Conservation (phyloP, 2,329 filamentous ascomycete species). For the Fusarium sp. region DNA sequence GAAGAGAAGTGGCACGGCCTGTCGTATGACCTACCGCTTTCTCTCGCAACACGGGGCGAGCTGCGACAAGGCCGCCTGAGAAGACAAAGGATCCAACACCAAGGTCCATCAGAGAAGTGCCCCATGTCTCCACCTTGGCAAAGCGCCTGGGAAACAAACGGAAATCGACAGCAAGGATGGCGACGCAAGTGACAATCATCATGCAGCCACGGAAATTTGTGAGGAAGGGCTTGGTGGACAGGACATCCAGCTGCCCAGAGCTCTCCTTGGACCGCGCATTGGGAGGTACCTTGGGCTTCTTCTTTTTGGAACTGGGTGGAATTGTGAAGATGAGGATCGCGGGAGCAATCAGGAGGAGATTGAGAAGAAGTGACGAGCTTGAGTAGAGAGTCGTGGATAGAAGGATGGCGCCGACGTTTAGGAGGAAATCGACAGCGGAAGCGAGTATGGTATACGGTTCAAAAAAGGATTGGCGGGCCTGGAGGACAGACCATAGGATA, state of each 20-base stretch:
- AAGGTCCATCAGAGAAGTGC: slow-evolving; percentile 98
- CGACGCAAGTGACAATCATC: slow-evolving; percentile 88
- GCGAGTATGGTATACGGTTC: slow-evolving; percentile 73
- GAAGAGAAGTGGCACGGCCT: slow-evolving; percentile 59
- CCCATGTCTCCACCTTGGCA: slow-evolving; percentile 99
- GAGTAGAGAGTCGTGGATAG: slow-evolving; percentile 90
- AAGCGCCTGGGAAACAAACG: slow-evolving; percentile 91
- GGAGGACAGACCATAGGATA: slow-evolving; percentile 87
- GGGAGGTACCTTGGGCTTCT: slow-evolving; percentile 59
- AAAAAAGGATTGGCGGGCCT: slow-evolving; percentile 86
- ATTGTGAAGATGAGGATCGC: slow-evolving; percentile 69
- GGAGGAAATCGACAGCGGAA: slow-evolving; percentile 81
- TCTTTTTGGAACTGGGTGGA: slow-evolving; percentile 54
- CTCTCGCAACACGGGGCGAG: slow-evolving; percentile 79
- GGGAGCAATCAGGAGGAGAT: slow-evolving; percentile 76
- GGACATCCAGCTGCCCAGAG: slow-evolving; percentile 48
- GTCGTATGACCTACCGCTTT: slow-evolving; percentile 61
- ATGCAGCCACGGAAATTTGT: slow-evolving; percentile 91
- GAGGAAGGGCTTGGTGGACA: slow-evolving; percentile 90
- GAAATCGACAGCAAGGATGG: slow-evolving; percentile 98
- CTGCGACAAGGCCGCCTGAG: slow-evolving; percentile 89
- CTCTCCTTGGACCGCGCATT: slow-evolving; percentile 50
- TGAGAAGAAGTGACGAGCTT: slow-evolving; percentile 75
- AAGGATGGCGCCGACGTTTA: slow-evolving; percentile 84
- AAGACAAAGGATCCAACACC: slow-evolving; percentile 98